These are phyloP conservation scores for Sugiyamaella smithiae DNA, from an alignment of 805 yeast species.

Conservation along the genomic window DNA sequence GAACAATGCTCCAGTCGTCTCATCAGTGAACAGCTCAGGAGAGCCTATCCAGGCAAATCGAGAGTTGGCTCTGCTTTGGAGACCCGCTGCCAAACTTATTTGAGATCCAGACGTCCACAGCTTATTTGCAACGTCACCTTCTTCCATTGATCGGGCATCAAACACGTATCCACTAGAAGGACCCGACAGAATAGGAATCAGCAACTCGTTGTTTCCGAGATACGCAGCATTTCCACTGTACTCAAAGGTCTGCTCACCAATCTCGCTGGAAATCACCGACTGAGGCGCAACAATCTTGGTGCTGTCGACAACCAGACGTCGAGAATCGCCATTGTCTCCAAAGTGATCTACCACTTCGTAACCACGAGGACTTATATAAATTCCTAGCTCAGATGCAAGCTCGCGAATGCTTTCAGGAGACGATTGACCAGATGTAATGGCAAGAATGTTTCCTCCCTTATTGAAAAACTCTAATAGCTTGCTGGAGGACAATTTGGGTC, in stretches of 20 bases:
- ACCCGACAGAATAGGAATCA: constrained; percentile 69
- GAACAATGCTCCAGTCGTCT: constrained; percentile 25
- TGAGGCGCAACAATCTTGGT: constrained; percentile 15
- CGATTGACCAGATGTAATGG: constrained; percentile 52
- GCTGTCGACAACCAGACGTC: constrained; percentile 24
- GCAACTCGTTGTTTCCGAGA: constrained; percentile 61
- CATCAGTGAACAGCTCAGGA: constrained; percentile 46
- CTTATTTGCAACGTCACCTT: constrained; percentile 41
- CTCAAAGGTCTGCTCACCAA: constrained; percentile 23
- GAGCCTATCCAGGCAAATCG: constrained; percentile 84
- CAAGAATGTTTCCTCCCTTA: constrained; percentile 72
- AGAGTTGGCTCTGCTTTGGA: constrained; percentile 78
- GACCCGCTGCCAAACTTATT: constrained; percentile 68
- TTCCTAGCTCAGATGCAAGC: constrained; percentile 76
- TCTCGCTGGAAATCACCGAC: constrained; percentile 2
- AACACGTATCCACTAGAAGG: constrained; percentile 61
- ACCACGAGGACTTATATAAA: constrained; percentile 76
- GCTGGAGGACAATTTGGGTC: constrained; percentile 42
- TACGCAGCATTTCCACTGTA: constrained; percentile 65
- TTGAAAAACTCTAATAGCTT: constrained; percentile 57
- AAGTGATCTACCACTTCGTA: constrained; percentile 67
- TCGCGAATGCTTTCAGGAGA: constrained; percentile 60
- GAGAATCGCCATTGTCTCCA: constrained; percentile 31
- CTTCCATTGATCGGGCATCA: constrained; percentile 37
- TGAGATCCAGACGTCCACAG: constrained; percentile 79